These are phyloP conservation scores for Ettlia oleoabundans DNA, from an alignment of 139 green algal genomes.

Conservation along the genomic window DNA sequence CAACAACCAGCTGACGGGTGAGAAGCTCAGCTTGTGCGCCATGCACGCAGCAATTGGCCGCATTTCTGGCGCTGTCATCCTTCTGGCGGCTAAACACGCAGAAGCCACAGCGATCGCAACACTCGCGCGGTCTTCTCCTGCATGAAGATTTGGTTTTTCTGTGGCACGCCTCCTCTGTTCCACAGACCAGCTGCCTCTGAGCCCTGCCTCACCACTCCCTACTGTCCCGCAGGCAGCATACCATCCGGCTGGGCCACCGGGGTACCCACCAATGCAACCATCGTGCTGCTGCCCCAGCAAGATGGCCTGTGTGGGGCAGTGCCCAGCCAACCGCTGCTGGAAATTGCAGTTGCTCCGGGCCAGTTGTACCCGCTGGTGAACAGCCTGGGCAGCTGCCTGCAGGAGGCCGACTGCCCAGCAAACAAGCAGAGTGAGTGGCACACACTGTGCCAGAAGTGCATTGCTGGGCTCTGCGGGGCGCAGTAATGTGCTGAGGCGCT, in stretches of 20 bases:
- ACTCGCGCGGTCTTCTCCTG: no score
- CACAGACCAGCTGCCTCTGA: not conserved
- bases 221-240: constrained; percentile 8
- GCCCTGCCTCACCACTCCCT: not conserved
- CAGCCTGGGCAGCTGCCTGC: constrained; percentile 16
- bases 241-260: constrained; percentile 13
- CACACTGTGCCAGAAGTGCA: no score
- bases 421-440: constrained; percentile 4
- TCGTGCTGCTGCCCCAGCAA: constrained; percentile 36
- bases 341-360: not conserved
- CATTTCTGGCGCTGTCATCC: no score
- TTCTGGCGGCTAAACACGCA: no score
- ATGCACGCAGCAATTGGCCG: no score
- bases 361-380: not conserved
- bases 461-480: no score
- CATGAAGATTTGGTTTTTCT: no score
- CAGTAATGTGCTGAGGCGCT: no score
- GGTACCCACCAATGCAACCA: not conserved
- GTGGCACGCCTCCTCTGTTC: not conserved
- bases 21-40: no score
- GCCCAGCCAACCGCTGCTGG: constrained; percentile 1
- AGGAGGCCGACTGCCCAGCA: not conserved
- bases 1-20: constrained; percentile 19
- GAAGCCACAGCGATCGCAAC: no score
- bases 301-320: constrained; percentile 25